Evolutionary conservation across 305 asterid genomes (phyloP), one percentile per base, ranked within the genome.

Genomic region (Striga hermonthica): DNA sequence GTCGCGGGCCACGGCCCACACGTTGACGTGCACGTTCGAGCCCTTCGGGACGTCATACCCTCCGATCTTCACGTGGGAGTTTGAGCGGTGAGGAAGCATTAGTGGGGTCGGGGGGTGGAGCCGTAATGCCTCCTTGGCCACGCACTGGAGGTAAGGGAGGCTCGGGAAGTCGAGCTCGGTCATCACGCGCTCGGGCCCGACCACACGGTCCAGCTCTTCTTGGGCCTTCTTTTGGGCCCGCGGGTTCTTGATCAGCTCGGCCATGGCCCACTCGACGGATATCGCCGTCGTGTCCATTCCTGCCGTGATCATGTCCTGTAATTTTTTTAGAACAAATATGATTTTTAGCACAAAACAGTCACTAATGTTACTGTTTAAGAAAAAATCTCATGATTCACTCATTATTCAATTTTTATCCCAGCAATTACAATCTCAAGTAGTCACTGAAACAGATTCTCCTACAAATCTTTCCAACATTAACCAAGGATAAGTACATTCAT

Each of bases 1-100:
- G 65, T 84, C 91, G 7, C 91, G 83, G 5, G 86, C 91, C n/a
- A 84, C 79, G 6, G 91, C 91, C 91, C 91, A 84, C 9, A 84
- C 91, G 22, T 84, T 84, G 45, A 84, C 91, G 40, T 84, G 91
- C 43, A 84, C 71, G 12, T 82, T 84, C 11, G 88, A 75, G 40
- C 91, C 91, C 80, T 80, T 84, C 12, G 91, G 91, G 48, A 84
- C 73, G 79, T 84, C 90, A 55, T 82, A 84, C 16, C 90, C 87
- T 4, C 86, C 81, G 0, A 84, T 65, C 77, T 84, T 84, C 56
- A 84, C 88, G 5, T 73, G 71, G 44, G 86, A 73, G 7, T 75
- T 84, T 78, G 91, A 67, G 4, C 88, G 88, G 66, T 84, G 91
- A 58, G 91, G 91, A 55, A 82, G 86, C 88, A 82, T 82, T 52